These are phyloP conservation scores for Fraxinus sp. DNA, from an alignment of 305 asterid genomes.

Conservation along the genomic window DNA sequence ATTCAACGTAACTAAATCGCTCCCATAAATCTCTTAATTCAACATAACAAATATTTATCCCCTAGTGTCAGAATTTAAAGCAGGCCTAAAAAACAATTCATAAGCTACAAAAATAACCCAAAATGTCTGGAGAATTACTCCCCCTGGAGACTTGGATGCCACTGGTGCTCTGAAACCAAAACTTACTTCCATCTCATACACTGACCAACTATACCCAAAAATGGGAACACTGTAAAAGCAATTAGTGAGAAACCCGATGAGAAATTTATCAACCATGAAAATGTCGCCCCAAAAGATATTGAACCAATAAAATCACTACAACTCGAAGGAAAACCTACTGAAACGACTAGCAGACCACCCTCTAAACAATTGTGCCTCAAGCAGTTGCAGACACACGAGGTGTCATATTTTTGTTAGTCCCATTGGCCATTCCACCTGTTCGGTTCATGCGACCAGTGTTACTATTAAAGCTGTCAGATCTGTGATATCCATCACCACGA, in stretches of 20 bases:
- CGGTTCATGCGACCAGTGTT: constrained; percentile 57
- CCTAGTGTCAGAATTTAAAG: not conserved
- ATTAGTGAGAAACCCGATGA: constrained; percentile 21
- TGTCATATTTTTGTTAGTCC: constrained; percentile 46
- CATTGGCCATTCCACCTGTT: constrained; percentile 51
- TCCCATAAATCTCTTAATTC: not conserved
- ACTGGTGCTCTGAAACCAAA: constrained; percentile 4
- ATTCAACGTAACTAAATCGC: too few relatives aligned
- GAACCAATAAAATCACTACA: constrained; percentile 18
- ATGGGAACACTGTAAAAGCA: constrained; percentile 26
- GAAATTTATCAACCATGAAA: constrained; percentile 1
- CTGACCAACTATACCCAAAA: constrained; percentile 31
- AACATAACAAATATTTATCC: too few relatives aligned
- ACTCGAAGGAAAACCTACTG: constrained; percentile 28
- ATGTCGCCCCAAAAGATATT: constrained; percentile 15
- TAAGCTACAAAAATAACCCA: constrained; percentile 20
- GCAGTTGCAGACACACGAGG: constrained; percentile 75
- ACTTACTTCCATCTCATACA: constrained; percentile 32
- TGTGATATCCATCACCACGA: constrained; percentile 54
- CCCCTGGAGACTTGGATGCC: constrained; percentile 18
- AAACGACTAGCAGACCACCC: constrained; percentile 23
- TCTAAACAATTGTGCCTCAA: constrained; percentile 31
- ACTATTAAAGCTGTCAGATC: constrained; percentile 44
- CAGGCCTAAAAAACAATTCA: constrained; percentile 6
- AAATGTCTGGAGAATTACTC: constrained; percentile 10